These are phyloP conservation scores for Fusarium newnesense DNA, from an alignment of 2,329 filamentous ascomycete genomes.

Conservation along the genomic window DNA sequence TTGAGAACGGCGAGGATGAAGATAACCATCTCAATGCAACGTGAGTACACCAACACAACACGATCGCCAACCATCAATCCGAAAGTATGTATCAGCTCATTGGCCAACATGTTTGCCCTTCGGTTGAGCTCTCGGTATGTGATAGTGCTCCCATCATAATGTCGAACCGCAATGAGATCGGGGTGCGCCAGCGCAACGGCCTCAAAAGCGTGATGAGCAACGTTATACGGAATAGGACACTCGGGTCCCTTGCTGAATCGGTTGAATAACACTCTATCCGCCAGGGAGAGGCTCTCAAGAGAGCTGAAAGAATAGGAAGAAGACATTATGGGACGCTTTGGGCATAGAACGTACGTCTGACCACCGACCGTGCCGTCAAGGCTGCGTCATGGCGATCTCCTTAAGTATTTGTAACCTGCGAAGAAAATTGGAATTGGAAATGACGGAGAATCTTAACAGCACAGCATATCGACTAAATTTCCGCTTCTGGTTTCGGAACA, in stretches of 20 bases:
- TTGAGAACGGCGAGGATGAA: constrained; percentile 34
- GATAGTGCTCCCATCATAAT: constrained; percentile 33
- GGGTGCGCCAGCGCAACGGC: constrained; percentile 34
- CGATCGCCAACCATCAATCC: constrained; percentile 26
- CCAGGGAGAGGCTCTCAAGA: constrained; percentile 25
- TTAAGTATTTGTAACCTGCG: constrained; percentile 6
- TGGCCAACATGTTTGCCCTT: constrained; percentile 31
- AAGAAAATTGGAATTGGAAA: neutral
- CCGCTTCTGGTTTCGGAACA: constrained; percentile 21
- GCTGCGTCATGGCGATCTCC: neutral
- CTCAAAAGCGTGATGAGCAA: constrained; percentile 32
- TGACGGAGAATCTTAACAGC: neutral
- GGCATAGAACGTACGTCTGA: neutral
- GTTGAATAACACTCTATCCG: constrained; percentile 30
- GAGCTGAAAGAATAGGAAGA: constrained; percentile 25
- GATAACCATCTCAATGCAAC: constrained; percentile 33
- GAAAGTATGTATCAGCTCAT: constrained; percentile 15
- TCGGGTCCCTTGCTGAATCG: constrained; percentile 24
- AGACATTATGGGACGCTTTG: constrained; percentile 12
- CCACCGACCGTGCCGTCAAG: neutral
- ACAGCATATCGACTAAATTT: neutral
- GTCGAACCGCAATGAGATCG: constrained; percentile 16
- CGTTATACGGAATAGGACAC: constrained; percentile 20
- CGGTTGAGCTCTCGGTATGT: constrained; percentile 31
- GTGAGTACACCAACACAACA: constrained; percentile 33